A percentile compares a stretch with the other conserved stretches of the same genome.
These are phyloP conservation scores for Akebia trifoliata DNA, from an alignment of 164 flowering plant species.

Conservation along the genomic window DNA sequence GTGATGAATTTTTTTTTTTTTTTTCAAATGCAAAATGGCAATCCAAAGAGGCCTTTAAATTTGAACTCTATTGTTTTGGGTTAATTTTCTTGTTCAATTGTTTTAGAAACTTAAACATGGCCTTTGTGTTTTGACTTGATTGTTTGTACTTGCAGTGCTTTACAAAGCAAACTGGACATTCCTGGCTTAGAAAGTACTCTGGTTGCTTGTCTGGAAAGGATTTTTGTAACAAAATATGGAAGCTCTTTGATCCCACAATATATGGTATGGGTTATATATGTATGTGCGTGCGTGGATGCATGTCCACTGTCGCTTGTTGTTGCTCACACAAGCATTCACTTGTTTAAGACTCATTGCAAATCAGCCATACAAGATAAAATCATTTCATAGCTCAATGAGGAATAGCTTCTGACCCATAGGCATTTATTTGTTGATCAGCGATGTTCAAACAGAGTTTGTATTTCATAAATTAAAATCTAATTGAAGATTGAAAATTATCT, in stretches of 20 bases:
- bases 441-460: too few relatives aligned
- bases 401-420: too few relatives aligned
- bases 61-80: background rate
- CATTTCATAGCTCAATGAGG: too few relatives aligned
- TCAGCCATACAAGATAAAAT: too few relatives aligned
- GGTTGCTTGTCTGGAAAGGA: slow-evolving; percentile 68
- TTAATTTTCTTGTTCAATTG: background rate
- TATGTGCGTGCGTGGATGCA: too few relatives aligned
- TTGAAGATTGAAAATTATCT: too few relatives aligned
- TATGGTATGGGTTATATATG: slow-evolving; percentile 50
- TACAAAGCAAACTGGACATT: slow-evolving; percentile 51
- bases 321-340: too few relatives aligned
- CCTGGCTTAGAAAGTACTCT: slow-evolving; percentile 57
- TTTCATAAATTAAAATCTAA: too few relatives aligned
- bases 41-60: background rate
- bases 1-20: background rate
- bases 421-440: too few relatives aligned
- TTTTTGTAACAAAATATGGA: slow-evolving; percentile 75
- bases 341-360: too few relatives aligned
- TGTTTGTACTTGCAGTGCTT: slow-evolving; percentile 40
- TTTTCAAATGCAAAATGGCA: background rate
- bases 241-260: slow-evolving; percentile 68
- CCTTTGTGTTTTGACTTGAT: slow-evolving; percentile 7
- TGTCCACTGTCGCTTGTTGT: too few relatives aligned
- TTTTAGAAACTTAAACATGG: background rate